Evolutionary conservation across 1,284 basidiomycete species (phyloP), one percentile per base, ranked within the genome.

Genomic region (Coniophora puteana): DNA sequence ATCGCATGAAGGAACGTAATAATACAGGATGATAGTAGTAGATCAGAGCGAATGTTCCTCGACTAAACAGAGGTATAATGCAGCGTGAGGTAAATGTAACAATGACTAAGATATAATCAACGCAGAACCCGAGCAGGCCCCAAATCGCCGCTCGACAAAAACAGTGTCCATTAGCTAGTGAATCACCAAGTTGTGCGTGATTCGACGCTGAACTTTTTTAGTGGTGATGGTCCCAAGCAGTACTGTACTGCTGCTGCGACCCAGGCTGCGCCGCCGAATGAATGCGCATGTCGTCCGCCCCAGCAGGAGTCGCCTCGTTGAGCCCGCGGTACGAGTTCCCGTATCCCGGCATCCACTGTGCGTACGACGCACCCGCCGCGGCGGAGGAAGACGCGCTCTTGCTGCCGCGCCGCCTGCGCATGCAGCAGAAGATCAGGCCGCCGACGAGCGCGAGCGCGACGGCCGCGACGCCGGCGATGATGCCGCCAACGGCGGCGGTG

Each of bases 251-350:
- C n/a, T 48, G 37, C 22, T 25, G 39, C 26, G 57, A 48, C 8
- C 43, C 42, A 22, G 45, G 51, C n/a, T 31, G 26, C 22, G 38
- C 33, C 2, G 36, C 28, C 39, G 47, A 30, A 29, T 31, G 27
- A 53, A 60, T 56, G 17, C 56, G 48, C 26, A 61, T 49, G 6
- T 58, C 60, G 21, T 51, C 44, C 10, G 58, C 57, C 26, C 52
- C 54, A 29, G 56, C 50, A 3, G 58, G 60, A 3, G 60, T 54
- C 13, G 57, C 47, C 2, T 49, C 47, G 16, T 59, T 11, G 23
- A 62, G 46, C 4, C 32, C 45, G 7, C 24, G 48, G 41, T 58
- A 62, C 18, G 4, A 46, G n/a, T 22, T 12, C 14, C 23, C 36
- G 6, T 44, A 35, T 5, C 18, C 37, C 22, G 30, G 22, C n/a